Conservation (phyloP, 495 filamentous ascomycete genomes). For the Penicillium pancosmium region DNA sequence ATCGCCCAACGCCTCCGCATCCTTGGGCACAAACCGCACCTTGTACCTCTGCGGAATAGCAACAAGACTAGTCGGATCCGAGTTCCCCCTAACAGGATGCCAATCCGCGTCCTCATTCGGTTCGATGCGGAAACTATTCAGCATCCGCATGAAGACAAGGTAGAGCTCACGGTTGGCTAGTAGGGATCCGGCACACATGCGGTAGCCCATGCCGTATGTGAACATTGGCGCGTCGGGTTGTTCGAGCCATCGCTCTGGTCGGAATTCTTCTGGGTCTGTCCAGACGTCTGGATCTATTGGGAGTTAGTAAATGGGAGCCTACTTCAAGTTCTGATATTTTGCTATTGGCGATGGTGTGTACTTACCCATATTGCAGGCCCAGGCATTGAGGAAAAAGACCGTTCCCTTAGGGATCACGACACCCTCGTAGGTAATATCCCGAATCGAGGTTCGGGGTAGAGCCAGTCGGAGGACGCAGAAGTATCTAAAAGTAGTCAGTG, state of each 20-base stretch:
- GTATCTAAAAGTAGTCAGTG: constrained; percentile 34
- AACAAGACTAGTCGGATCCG: constrained; percentile 60
- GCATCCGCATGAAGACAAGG: constrained; percentile 61
- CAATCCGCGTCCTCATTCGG: constrained; percentile 51
- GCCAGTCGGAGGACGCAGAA: constrained; percentile 64
- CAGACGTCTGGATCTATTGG: constrained; percentile 58
- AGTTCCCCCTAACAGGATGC: constrained; percentile 57
- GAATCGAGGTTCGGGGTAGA: constrained; percentile 61
- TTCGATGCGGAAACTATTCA: constrained; percentile 61
- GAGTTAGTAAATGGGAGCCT: background rate
- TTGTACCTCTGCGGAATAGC: constrained; percentile 58
- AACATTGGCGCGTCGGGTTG: constrained; percentile 63
- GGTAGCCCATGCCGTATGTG: constrained; percentile 64
- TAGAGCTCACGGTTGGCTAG: constrained; percentile 69
- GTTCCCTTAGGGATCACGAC: constrained; percentile 59
- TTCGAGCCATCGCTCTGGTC: constrained; percentile 65
- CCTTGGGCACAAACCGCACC: constrained; percentile 56
- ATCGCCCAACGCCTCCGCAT: constrained; percentile 41
- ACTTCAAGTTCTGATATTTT: background rate
- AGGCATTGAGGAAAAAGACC: constrained; percentile 65
- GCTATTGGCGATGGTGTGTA: background rate
- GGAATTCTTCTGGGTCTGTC: constrained; percentile 59
- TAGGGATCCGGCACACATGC: constrained; percentile 67
- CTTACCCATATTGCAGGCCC: constrained; percentile 65
- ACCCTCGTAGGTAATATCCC: constrained; percentile 60